Evolutionary conservation across 257 asterid genomes (phyloP).

Genomic region (Solanum chilense): DNA sequence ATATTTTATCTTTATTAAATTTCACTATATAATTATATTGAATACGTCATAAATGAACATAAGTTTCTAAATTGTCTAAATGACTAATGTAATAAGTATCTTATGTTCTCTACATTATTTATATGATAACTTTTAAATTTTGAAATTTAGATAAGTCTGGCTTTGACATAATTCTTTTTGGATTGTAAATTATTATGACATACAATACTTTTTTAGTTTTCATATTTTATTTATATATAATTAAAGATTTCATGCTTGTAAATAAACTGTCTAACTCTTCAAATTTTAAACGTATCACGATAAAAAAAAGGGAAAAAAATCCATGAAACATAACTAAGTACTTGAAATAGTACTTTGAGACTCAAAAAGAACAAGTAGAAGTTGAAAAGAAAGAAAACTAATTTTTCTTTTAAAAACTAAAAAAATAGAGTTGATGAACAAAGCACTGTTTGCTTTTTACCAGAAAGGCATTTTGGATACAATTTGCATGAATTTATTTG

Average conservation of each 20-base stretch:
- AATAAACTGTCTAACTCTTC: neutral
- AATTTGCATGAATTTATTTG: neutral
- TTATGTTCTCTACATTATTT: neutral
- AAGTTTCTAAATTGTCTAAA: neutral
- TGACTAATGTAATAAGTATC: neutral
- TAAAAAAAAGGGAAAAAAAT: neutral
- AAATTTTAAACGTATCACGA: neutral
- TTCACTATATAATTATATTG: too few relatives aligned
- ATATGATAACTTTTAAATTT: neutral
- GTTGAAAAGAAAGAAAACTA: neutral
- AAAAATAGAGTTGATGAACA: neutral
- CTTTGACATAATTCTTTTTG: neutral
- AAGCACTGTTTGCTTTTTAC: neutral
- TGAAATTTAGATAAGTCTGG: neutral
- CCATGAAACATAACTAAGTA: neutral
- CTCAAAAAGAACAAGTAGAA: neutral
- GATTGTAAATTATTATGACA: neutral
- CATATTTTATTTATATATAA: neutral
- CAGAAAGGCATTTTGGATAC: neutral
- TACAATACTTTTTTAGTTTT: neutral
- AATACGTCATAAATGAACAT: neutral
- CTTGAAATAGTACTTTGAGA: neutral
- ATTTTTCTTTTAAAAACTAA: neutral
- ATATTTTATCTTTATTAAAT: too few relatives aligned
- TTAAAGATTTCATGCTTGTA: neutral